Percentiles rank a stretch among this genome's conserved stretches.
Evolutionary conservation across 1,284 basidiomycete genomes (phyloP).

Genomic region (Trametes polyzona): DNA sequence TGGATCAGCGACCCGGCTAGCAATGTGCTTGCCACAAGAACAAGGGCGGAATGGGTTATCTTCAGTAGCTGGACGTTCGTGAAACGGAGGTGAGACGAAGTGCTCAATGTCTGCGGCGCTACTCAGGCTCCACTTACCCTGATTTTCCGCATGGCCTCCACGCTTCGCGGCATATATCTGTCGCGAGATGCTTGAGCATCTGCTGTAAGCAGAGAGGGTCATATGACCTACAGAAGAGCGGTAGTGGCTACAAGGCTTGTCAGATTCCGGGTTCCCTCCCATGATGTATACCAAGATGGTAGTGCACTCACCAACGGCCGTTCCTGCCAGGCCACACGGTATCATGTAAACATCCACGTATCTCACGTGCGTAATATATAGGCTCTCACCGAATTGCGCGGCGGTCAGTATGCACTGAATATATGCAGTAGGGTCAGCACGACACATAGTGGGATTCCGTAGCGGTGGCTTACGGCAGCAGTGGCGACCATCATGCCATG

Average conservation of each 20-base stretch:
- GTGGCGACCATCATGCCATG: background rate
- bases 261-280: too few relatives aligned
- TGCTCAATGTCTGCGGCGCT: background rate
- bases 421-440: background rate
- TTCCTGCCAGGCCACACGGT: background rate
- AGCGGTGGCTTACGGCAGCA: conserved; percentile 1
- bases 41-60: conserved; percentile 6
- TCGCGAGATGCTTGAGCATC: too few relatives aligned
- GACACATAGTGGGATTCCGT: too few relatives aligned
- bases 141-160: background rate
- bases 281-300: too few relatives aligned
- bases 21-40: background rate
- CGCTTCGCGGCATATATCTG: conserved; percentile 3
- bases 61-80: background rate
- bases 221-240: conserved; percentile 2
- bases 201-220: background rate
- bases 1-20: conserved; percentile 5
- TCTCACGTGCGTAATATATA: background rate
- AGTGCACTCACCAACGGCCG: background rate
- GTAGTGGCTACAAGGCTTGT: conserved; percentile 2
- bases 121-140: background rate
- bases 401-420: conserved; percentile 3
- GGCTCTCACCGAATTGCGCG: conserved; percentile 8
- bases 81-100: background rate
- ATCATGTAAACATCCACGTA: background rate